Evolutionary conservation across 345 rosid species (phyloP), one percentile per base, ranked within the genome.

Genomic region (Passiflora organensis): DNA sequence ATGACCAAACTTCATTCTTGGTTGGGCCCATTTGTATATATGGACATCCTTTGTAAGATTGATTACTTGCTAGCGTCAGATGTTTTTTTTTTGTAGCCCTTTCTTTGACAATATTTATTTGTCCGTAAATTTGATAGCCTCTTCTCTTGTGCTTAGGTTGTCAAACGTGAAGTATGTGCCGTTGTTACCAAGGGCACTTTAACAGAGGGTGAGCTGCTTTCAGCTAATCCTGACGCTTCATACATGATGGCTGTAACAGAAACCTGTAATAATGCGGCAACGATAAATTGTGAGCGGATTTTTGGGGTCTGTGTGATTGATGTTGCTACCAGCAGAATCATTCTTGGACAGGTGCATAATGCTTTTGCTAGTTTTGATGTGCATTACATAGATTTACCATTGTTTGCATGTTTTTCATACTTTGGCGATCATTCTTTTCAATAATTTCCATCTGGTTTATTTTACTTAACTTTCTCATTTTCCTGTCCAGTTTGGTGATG

Each of bases 81-180:
- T 12, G 15, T 19, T 2, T 14, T 12, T 15, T 34, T 10, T 28
- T 32, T 51, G 16, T 48, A 23, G 52, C 16, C 18, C 16, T 53
- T 38, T 12, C 19, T 13, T 32, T 59, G n/a, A n/a, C n/a, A 16
- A 1, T 8, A 20, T 19, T 38, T 22, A n/a, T 6, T 32, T 61
- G 22, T 15, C 21, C n/a, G 22, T 48, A 23, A 8, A 32, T 52
- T 1, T 23, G 24, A 47, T 32, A 5, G 22, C 25, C 44, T 56
- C 24, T 43, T 43, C 63, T 32, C 43, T 20, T 75, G 34, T 60
- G 51, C 83, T 32, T 72, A 93, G 99, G 99, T 93, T 59, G 96
- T 93, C 65, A 93, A 83, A 77, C 99, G 96, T 22, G 99, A 93
- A 80, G 61, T 89, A 67, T 93, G 96, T 84, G 94, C 80, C 12